Base-by-base conservation (phyloP, 768 basidiomycete genomes). In the Hemileccinum impolitum region DNA sequence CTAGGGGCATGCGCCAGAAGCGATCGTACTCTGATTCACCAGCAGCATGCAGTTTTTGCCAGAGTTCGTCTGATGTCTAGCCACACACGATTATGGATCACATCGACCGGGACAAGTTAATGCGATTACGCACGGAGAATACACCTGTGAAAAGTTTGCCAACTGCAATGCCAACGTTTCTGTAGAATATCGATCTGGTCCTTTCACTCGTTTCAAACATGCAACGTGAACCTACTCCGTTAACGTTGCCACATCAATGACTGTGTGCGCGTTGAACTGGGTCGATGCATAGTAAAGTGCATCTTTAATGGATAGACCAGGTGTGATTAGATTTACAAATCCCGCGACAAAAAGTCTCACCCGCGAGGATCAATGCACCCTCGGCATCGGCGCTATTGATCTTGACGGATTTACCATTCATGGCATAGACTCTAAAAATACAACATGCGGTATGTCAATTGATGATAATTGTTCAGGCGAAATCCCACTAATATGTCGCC, bases 1-100 rank as follows among this genome's bases (percentile, higher is more conserved):
- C 85, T 45, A 94, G 79, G 10, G 91, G 91, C 84, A 94, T 82
- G 23, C 91, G 81, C 91, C 91, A 94, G 76, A 94, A 84, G 46
- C 83, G 81, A 67, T 92, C 90, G 60, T 86, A 79, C 59, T 90
- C 87, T 13, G 69, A 67, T 69, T 84, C 80, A 11, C 88, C 90
- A 3, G 91, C 90, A 3, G 63, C 72, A 52, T 80, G 72, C 11
- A 94, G 77, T 46, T 78, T 72, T 32, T 77, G 59, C 88, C 89
- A 94, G 17, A 94, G 81, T 19, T 74, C 68, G 54, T 90, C 85
- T 3, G 87, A 87, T 13, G 79, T 84, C 86, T 88, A n/a, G n/a
- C n/a, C n/a, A n/a, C n/a, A n/a, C n/a, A n/a, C n/a, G n/a, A n/a
- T n/a, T n/a, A n/a, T n/a, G n/a, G n/a, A n/a, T n/a, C n/a, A n/a